phyloP scores from a whole-genome alignment of 1,284 basidiomycete species.

The Inonotus hispidus region DNA sequence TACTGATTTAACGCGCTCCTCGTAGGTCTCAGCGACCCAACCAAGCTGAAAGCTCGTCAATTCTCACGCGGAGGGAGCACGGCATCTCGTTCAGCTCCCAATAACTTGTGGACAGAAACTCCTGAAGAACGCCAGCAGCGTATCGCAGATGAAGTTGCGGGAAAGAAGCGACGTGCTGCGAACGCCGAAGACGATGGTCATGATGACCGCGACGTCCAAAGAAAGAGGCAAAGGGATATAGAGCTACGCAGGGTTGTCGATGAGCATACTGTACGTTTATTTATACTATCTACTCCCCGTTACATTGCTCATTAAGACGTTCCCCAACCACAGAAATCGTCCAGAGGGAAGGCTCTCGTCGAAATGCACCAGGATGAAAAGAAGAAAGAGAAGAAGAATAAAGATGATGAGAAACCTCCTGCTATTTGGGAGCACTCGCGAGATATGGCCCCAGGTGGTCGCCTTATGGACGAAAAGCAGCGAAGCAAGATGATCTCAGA shows the following conservation, averaged over 20 bases:
- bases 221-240: slow-evolving; percentile 54
- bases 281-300: slow-evolving; percentile 6
- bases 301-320: not conserved
- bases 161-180: slow-evolving; percentile 69
- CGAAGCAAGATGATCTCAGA: slow-evolving; percentile 74
- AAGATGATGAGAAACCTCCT: slow-evolving; percentile 46
- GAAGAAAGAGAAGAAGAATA: slow-evolving; percentile 35
- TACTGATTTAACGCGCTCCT: not conserved
- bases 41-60: slow-evolving; percentile 65
- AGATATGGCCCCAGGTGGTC: slow-evolving; percentile 81
- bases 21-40: slow-evolving; percentile 57
- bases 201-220: slow-evolving; percentile 36
- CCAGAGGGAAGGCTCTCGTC: slow-evolving; percentile 65
- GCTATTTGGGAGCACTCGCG: slow-evolving; percentile 85
- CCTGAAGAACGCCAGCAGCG: slow-evolving; percentile 82
- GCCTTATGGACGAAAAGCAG: slow-evolving; percentile 80
- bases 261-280: slow-evolving; percentile 66
- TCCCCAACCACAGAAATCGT: slow-evolving; percentile 42
- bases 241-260: slow-evolving; percentile 68
- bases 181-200: slow-evolving; percentile 40
- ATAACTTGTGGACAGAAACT: slow-evolving; percentile 88
- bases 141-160: slow-evolving; percentile 80
- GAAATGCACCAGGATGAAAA: slow-evolving; percentile 50
- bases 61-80: slow-evolving; percentile 64
- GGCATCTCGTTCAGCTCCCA: slow-evolving; percentile 40